phyloP scores from a whole-genome alignment of 108 stramenopile species.

The Fragilaria crotonensis region DNA sequence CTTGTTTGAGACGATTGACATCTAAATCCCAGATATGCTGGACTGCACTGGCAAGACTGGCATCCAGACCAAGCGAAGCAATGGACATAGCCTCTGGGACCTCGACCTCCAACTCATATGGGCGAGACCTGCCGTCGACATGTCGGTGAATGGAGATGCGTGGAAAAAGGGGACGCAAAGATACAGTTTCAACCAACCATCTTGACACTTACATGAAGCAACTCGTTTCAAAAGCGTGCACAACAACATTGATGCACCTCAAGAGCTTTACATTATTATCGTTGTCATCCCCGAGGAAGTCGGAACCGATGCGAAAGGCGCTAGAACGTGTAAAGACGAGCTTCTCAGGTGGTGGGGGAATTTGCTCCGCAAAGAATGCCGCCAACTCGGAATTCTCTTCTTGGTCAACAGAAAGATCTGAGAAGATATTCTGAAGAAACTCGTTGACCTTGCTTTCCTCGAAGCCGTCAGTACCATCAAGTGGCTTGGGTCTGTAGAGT shows the following conservation, averaged over 20 bases:
- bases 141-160: background rate
- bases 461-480: conserved; percentile 1
- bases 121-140: background rate
- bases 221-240: conserved; percentile 48
- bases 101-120: background rate
- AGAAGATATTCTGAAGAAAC: conserved; percentile 18
- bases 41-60: conserved; percentile 28
- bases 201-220: conserved; percentile 25
- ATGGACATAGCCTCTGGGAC: background rate
- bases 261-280: conserved; percentile 39
- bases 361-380: conserved; percentile 17
- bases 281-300: conserved; percentile 46
- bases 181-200: background rate
- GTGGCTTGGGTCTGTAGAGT: conserved; percentile 2
- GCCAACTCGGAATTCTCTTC: conserved; percentile 33
- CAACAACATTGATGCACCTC: conserved; percentile 53
- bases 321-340: conserved; percentile 43
- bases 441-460: conserved; percentile 21
- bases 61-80: background rate
- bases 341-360: conserved; percentile 32
- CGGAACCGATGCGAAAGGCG: conserved; percentile 52
- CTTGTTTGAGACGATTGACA: conserved; percentile 67
- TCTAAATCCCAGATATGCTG: conserved; percentile 88
- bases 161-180: background rate
- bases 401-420: conserved; percentile 29